phyloP scores from a whole-genome alignment of 108 stramenopile species.

The Pseudonitzschia multiseries region DNA sequence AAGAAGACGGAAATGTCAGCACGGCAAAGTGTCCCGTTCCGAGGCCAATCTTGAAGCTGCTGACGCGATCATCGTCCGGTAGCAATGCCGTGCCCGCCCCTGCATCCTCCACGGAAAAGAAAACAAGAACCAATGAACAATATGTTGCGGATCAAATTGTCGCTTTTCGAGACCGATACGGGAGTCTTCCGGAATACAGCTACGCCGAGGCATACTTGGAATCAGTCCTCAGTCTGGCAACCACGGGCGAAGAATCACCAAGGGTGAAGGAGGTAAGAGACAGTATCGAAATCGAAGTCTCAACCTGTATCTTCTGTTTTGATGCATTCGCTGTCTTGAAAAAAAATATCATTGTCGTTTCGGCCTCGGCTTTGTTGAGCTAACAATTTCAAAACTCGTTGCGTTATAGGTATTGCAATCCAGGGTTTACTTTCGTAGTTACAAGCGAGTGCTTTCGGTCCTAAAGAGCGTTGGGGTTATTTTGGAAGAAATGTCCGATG shows the following conservation, averaged over 20 bases:
- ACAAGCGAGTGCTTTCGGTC: constrained; percentile 65
- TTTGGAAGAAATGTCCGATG: constrained; percentile 44
- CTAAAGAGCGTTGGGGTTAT: constrained; percentile 72
- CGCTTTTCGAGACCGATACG: constrained; percentile 67
- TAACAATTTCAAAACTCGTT: background rate
- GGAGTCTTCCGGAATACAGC: constrained; percentile 54
- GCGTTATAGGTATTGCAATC: constrained; percentile 45
- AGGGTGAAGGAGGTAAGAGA: constrained; percentile 56
- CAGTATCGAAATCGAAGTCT: background rate
- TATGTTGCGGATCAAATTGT: constrained; percentile 72
- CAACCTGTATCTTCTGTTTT: background rate
- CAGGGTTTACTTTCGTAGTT: constrained; percentile 67
- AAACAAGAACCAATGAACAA: constrained; percentile 55
- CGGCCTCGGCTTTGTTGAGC: too few relatives aligned
- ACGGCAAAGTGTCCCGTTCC: constrained; percentile 85
- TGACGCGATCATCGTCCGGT: constrained; percentile 46
- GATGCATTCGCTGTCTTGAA: background rate
- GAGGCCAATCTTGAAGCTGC: constrained; percentile 77
- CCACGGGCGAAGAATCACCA: constrained; percentile 76
- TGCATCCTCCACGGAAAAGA: background rate
- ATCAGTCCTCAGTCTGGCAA: constrained; percentile 74
- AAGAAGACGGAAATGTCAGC: constrained; percentile 14
- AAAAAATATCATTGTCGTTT: too few relatives aligned
- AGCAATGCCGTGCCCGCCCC: background rate
- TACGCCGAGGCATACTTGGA: constrained; percentile 81